Base-by-base conservation (phyloP, 805 yeast genomes). In the Ogataea methanolica region DNA sequence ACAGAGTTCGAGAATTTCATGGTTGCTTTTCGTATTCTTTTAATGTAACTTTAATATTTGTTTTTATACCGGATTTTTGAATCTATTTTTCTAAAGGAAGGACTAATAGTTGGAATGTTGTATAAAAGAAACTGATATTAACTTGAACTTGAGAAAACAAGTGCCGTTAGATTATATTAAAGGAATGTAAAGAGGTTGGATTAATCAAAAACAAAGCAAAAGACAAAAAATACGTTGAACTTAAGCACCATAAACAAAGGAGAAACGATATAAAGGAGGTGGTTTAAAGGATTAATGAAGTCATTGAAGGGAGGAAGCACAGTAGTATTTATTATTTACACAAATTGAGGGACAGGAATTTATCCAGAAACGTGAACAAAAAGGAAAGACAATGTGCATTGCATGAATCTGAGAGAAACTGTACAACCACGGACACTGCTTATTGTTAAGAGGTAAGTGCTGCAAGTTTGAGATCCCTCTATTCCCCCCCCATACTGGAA, bases 1-100 rank as follows among this genome's bases (percentile, higher is more conserved):
- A 55, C 46, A 22, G 58, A 34, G 33, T 42, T 52, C 33, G 60
- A 53, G 40, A 56, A 51, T 45, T 48, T 54, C 67, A 60, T 60
- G 17, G 36, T 33, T n/a, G 21, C 35, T 42, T 14, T 33, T 37
- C 7, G 14, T 42, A 16, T 34, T 39, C 31, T 29, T 17, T 9
- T 17, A 39, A 14, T 35, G 36, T 29, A n/a, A 17, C 8, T 41
- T 41, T 31, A 31, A 26, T 26, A 26, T 26, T 26, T 26, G 31
- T 6, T 26, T 26, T 26, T 26, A 26, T 26, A 26, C 29, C 11
- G 9, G 5, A 6, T 26, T 26, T 26, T 8, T 11, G 39, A 36
- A 36, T 23, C 15, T 38, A 14, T 29, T 29, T 31, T 22, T 16
- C 21, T 7, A 43, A 43, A 44, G 43, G 46, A 39, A 39, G 42